Evolutionary conservation across 2,329 filamentous ascomycete genomes (phyloP), one percentile per base, ranked within the genome.

Genomic region (Nothophoma quercina): DNA sequence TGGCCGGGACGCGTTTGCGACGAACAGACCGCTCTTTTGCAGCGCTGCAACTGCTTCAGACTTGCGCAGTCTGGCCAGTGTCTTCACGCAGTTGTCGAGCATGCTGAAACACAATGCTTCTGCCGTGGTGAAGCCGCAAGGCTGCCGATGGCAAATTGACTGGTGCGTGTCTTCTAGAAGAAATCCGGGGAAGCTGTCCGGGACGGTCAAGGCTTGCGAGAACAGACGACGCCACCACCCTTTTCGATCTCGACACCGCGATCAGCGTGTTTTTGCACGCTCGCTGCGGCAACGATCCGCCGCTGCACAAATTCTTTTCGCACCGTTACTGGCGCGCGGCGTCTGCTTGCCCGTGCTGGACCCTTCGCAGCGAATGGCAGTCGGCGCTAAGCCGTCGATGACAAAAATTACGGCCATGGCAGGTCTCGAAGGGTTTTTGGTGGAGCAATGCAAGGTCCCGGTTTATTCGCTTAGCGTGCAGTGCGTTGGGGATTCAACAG

Each of bases 381-480:
- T 46, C n/a, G n/a, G 50, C 62, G 58, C 63, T 64, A 66, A 52
- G 33, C 60, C 39, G 16, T 19, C 32, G 52, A 50, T 48, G 61
- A 47, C 55, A 32, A 59, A 63, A 61, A 50, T 56, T 52, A 65
- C 59, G 58, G 57, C 51, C 51, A 38, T 56, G 60, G 46, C 52
- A 54, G 55, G 60, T 57, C 66, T 64, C 57, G 59, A 65, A 52
- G 52, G 41, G 52, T 36, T 35, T 49, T 32, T 12, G 45, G 34
- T 45, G 45, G 51, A 55, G 51, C 44, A 23, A 62, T 69, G 68
- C 70, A 71, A 67, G 68, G 67, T 68, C 65, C 69, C 66, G 63
- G 58, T 52, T 61, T 53, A 54, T 60, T 69, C 67, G 67, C 65
- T 65, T 69, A 65, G 55, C 55, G 55, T 43, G 48, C 52, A 63